These are phyloP conservation scores for Botrytis tulipae DNA, from an alignment of 2,329 filamentous ascomycete species.

Conservation along the genomic window DNA sequence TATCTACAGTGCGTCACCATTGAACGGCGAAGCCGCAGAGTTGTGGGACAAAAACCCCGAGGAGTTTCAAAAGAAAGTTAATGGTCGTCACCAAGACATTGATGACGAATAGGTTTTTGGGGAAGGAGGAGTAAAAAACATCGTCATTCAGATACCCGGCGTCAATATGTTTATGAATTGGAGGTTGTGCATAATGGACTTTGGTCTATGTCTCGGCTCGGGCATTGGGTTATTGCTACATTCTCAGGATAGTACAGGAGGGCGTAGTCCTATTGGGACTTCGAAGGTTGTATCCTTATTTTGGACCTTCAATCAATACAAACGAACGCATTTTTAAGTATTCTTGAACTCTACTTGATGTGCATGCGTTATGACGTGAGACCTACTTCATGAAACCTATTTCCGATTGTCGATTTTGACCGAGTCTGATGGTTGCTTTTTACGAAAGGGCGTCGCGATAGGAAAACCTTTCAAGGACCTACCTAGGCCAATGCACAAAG, in stretches of 20 bases:
- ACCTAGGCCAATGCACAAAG: background rate
- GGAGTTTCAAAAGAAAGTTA: conserved; percentile 80
- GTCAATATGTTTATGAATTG: conserved; percentile 19
- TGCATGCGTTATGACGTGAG: background rate
- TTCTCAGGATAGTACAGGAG: conserved; percentile 15
- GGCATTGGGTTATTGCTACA: background rate
- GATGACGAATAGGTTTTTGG: conserved; percentile 52
- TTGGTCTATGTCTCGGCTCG: background rate
- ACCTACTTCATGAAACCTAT: background rate
- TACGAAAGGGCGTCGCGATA: background rate
- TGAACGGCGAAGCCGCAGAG: conserved; percentile 95
- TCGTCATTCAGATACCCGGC: conserved; percentile 18
- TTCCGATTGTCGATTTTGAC: background rate
- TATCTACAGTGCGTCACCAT: conserved; percentile 72
- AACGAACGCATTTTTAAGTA: background rate
- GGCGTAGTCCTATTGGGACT: background rate
- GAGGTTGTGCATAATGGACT: conserved; percentile 11
- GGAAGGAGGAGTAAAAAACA: conserved; percentile 1
- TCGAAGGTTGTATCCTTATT: conserved; percentile 6
- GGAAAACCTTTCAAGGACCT: background rate
- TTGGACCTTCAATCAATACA: background rate
- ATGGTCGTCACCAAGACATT: conserved; percentile 60
- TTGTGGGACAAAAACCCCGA: conserved; percentile 87
- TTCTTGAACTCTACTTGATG: background rate
- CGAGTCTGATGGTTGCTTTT: background rate